Percentiles rank a stretch among this genome's conserved stretches.
These are phyloP conservation scores for Helotiales sp. DNA, from an alignment of 2,329 filamentous ascomycete genomes.

Conservation along the genomic window DNA sequence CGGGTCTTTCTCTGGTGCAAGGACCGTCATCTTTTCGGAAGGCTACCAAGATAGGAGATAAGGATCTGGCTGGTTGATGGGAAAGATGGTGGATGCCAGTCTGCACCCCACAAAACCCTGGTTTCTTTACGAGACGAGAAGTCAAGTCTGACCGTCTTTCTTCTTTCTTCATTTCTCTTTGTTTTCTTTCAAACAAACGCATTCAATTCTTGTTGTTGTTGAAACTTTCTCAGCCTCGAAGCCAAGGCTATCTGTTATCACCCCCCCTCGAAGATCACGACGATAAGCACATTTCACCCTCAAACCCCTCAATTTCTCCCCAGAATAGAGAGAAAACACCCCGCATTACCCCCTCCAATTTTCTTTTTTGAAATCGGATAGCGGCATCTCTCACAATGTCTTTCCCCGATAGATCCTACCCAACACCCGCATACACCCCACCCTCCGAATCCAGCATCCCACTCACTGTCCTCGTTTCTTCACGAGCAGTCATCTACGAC, in stretches of 20 bases:
- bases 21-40: conserved; percentile 2
- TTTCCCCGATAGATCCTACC: conserved; percentile 23
- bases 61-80: conserved; percentile 17
- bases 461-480: conserved; percentile 79
- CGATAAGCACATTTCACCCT: conserved; percentile 29
- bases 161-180: conserved; percentile 11
- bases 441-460: conserved; percentile 37
- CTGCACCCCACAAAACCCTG: conserved; percentile 30
- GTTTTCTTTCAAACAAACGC: background rate
- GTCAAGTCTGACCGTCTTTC: conserved; percentile 12
- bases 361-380: conserved; percentile 13
- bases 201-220: background rate
- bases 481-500: conserved; percentile 76
- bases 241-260: conserved; percentile 17
- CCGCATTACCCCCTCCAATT: conserved; percentile 1
- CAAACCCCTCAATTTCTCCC: background rate
- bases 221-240: conserved; percentile 9
- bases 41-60: conserved; percentile 23
- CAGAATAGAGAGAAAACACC: conserved; percentile 1
- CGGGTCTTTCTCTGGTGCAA: background rate
- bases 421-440: conserved; percentile 33
- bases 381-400: conserved; percentile 21
- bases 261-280: conserved; percentile 15
- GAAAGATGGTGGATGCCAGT: conserved; percentile 14
- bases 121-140: background rate